phyloP scores from a whole-genome alignment of 108 stramenopile genomes.

The Skeletonema tropicum region DNA sequence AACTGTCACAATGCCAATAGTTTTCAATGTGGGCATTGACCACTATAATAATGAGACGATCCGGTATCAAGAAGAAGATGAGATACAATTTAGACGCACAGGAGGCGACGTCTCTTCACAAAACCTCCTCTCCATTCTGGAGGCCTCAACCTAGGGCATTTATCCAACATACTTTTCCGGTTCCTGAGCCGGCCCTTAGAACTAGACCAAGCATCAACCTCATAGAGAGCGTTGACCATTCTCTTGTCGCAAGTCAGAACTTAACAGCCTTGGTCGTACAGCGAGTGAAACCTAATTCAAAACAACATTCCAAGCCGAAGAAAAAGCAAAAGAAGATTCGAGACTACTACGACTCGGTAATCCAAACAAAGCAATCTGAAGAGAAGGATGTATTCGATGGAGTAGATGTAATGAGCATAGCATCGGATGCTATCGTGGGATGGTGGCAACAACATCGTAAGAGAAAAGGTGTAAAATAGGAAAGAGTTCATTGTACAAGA shows the following conservation, averaged over 20 bases:
- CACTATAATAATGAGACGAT: neutral
- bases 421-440: neutral
- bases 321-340: neutral
- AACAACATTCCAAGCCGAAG: neutral
- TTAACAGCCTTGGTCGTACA: conserved; percentile 3
- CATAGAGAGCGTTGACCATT: neutral
- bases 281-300: conserved; percentile 1
- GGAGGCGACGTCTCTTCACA: neutral
- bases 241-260: neutral
- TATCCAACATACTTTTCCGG: neutral
- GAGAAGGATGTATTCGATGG: conserved; percentile 8
- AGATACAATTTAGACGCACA: neutral
- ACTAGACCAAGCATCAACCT: neutral
- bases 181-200: neutral
- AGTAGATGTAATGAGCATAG: conserved; percentile 7
- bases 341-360: conserved; percentile 1
- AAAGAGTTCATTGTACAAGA: neutral
- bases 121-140: neutral
- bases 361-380: neutral
- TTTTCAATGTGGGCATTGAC: neutral
- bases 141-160: neutral
- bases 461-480: neutral
- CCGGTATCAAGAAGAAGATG: neutral
- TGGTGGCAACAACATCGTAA: neutral
- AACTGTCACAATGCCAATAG: neutral